Base-by-base conservation (phyloP, 2,329 filamentous ascomycete genomes). In the Pseudogymnoascus pannorum region DNA sequence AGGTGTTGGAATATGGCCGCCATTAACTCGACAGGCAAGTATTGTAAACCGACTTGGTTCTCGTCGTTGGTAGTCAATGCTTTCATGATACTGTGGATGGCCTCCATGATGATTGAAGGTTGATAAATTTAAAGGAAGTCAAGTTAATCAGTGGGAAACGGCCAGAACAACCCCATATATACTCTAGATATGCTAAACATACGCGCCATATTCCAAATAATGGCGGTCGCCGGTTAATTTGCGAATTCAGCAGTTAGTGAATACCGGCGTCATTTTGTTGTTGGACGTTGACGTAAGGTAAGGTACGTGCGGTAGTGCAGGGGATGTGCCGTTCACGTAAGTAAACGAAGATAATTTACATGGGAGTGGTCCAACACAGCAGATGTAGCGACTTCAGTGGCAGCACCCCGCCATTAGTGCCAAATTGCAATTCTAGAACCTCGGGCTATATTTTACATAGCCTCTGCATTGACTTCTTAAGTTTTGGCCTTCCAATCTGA, bases 11-110 rank as follows among this genome's bases (percentile, higher is more conserved):
- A 61, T 38, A 71, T 65, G 22, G 42, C 57, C 33, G 60, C 65
- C 20, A 65, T 65, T 18, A 70, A 60, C 58, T 69, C 68, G 18
- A 62, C 60, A 22, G 68, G 68, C 22, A 70, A 12, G 18, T 58
- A 35, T 58, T 58, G 57, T 24, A 58, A 18, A 31, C 57, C 22
- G 18, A 22, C 57, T 38, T 18, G 31, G 31, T 58, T 54, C 4
- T 18, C n/a, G n/a, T 29, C 44, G 24, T 31, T 18, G 44, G 26
- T n/a, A 54, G 5, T 31, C 24, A 54, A 18, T 2, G 8, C 24
- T 18, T 31, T 24, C 24, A 54, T 54, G 44, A 54, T 31, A 54
- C 24, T 12, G 24, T 54, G 26, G 8, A 31, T 18, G 9, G 24
- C 29, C 44, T 54, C 44, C 44, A 54, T 54, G 24, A 18, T 54